Evolutionary conservation across 2,329 filamentous ascomycete genomes (phyloP).

Genomic region (Aspergillus glaucus): DNA sequence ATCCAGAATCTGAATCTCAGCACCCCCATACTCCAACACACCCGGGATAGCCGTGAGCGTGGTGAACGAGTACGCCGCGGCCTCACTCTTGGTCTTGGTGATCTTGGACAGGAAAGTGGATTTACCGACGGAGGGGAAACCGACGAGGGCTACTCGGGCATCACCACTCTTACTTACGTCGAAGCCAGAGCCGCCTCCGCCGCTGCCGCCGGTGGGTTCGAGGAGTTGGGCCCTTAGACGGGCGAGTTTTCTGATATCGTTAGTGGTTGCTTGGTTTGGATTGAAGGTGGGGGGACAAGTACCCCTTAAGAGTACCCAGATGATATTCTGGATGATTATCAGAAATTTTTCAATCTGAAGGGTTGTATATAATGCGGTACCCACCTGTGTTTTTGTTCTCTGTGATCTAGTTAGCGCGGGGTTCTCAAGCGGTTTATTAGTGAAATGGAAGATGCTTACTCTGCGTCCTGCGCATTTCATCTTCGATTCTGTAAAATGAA

Average conservation of each 20-base stretch:
- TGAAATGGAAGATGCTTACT: conserved; percentile 54
- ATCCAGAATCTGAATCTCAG: conserved; percentile 97
- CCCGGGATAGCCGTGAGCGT: conserved; percentile 95
- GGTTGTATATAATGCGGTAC: conserved; percentile 23
- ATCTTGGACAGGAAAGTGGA: conserved; percentile 98
- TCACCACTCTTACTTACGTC: conserved; percentile 95
- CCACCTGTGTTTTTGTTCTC: conserved; percentile 98
- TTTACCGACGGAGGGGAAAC: conserved; percentile 98
- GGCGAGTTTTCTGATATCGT: conserved; percentile 74
- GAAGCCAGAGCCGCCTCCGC: conserved; percentile 74
- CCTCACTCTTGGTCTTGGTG: conserved; percentile 94
- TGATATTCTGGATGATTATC: conserved; percentile 70
- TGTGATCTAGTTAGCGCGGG: conserved; percentile 40
- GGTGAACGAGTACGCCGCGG: conserved; percentile 94
- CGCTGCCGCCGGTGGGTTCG: conserved; percentile 75
- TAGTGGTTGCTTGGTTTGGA: conserved; percentile 9
- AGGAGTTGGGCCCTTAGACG: conserved; percentile 89
- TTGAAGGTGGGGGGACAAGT: conserved; percentile 16
- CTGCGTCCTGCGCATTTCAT: conserved; percentile 98
- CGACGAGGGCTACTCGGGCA: conserved; percentile 91
- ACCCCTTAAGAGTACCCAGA: conserved; percentile 96
- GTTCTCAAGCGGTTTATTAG: conserved; percentile 11
- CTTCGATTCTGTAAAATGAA: conserved; percentile 70
- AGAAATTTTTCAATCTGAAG: conserved; percentile 4
- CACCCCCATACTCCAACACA: conserved; percentile 93